Conservation (phyloP, 495 filamentous ascomycete genomes). For the Podospora australis region DNA sequence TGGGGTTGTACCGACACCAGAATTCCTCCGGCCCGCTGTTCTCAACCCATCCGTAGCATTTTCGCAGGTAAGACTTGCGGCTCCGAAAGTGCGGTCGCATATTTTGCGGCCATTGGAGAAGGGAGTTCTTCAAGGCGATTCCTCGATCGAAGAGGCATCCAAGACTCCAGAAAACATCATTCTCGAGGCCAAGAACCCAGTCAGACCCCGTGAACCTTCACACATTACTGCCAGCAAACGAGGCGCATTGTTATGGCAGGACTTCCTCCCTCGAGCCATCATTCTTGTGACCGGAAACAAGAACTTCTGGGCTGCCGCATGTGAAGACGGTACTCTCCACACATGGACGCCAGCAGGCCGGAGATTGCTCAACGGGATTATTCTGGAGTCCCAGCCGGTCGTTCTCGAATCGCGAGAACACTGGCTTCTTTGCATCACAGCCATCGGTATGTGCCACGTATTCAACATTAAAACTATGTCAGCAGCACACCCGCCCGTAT, state of each 20-base stretch:
- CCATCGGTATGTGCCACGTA: constrained; percentile 83
- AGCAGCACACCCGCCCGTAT: constrained; percentile 83
- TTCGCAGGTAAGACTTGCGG: constrained; percentile 81
- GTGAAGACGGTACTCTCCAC: constrained; percentile 89
- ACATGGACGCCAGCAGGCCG: constrained; percentile 94
- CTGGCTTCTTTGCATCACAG: constrained; percentile 83
- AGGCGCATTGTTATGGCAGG: constrained; percentile 87
- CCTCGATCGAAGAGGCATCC: constrained; percentile 50
- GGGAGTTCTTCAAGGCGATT: constrained; percentile 37
- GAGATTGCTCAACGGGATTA: constrained; percentile 70
- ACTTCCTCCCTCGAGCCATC: constrained; percentile 77
- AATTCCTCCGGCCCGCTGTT: constrained; percentile 82
- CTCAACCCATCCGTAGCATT: constrained; percentile 70
- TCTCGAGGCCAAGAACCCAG: constrained; percentile 46
- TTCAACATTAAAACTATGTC: constrained; percentile 87
- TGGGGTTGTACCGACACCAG: constrained; percentile 70
- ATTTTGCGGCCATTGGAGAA: constrained; percentile 63
- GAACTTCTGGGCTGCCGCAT: constrained; percentile 84
- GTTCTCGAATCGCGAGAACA: constrained; percentile 84
- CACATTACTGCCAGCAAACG: constrained; percentile 72
- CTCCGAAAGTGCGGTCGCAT: constrained; percentile 77
- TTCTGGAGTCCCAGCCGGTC: constrained; percentile 88
- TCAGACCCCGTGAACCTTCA: constrained; percentile 67
- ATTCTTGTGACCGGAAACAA: constrained; percentile 83
- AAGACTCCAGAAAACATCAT: constrained; percentile 52